Evolutionary conservation across 2,329 filamentous ascomycete genomes (phyloP), one percentile per base, ranked within the genome.

Genomic region (Trichoderma polysporum): DNA sequence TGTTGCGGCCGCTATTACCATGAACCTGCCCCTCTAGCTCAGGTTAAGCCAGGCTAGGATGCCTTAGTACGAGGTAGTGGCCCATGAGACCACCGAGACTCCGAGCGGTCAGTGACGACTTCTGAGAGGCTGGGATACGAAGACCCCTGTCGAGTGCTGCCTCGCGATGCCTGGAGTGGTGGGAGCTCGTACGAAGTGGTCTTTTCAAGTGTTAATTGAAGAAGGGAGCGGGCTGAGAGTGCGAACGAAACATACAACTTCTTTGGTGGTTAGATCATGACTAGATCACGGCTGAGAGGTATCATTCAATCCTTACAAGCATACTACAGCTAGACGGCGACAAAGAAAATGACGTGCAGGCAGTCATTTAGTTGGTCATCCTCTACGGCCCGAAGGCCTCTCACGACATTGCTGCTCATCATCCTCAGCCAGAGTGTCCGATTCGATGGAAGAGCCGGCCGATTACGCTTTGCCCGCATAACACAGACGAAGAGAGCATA

Each of bases 1-100:
- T 13, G 49, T 7, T 64, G 60, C 60, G 50, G 60, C 60, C 50
- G 60, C 50, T 25, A 22, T 45, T 13, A 22, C 33, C n/a, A 62
- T 33, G 27, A 62, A 25, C 60, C 56, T 54, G 29, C 60, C 3
- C 9, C 37, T 56, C 29, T 64, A 64, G 60, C 50, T 54, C 60
- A 45, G 39, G 49, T 37, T 33, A 31, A 29, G 19, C 39, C 39
- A 31, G 39, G 39, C 57, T 49, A 60, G 37, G 29, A 60, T 60
- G 50, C 27, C 50, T 27, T 56, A 64, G 58, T 37, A 61, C 58
- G n/a, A 41, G 33, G 22, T 33, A 25, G 35, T 37, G 50, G 50
- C 33, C 59, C 59, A 47, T 64, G 37, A 33, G 41, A 47, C 50
- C 50, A 54, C 60, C 35, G 25, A 29, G n/a, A 45, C 41, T 45